A percentile compares a stretch with the other conserved stretches of the same genome.
Evolutionary conservation across 2,329 filamentous ascomycete species (phyloP).

Genomic region (Cladosporium sphaerospermum): DNA sequence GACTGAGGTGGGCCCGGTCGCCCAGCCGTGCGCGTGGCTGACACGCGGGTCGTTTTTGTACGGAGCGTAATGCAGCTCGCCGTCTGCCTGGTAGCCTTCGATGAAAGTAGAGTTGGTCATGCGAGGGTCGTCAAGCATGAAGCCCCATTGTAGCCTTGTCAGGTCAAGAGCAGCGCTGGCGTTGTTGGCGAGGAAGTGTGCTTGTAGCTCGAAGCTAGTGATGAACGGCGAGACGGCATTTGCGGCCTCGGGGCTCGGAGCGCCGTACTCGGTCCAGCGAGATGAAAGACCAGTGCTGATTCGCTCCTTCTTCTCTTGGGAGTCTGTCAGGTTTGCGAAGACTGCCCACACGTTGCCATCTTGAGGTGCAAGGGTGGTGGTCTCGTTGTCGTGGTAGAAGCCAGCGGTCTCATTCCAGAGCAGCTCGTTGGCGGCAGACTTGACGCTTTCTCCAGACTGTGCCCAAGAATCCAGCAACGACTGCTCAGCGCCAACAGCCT

Average conservation of each 20-base stretch:
- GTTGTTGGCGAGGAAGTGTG: constrained; percentile 36
- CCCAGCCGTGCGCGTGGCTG: constrained; percentile 28
- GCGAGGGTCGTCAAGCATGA: constrained; percentile 34
- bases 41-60: constrained; percentile 21
- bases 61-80: constrained; percentile 38
- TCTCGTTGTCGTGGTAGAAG: constrained; percentile 35
- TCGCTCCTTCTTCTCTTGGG: constrained; percentile 18
- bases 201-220: constrained; percentile 38
- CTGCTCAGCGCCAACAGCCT: constrained; percentile 40
- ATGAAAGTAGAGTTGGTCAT: constrained; percentile 41
- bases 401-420: constrained; percentile 23
- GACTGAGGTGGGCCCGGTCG: constrained; percentile 35
- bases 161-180: constrained; percentile 38
- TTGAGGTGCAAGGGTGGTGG: constrained; percentile 44
- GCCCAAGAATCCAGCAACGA: constrained; percentile 38
- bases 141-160: constrained; percentile 36
- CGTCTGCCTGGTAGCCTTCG: constrained; percentile 38
- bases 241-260: constrained; percentile 38
- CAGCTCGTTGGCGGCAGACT: constrained; percentile 34
- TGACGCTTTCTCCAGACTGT: constrained; percentile 36
- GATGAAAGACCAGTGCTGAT: constrained; percentile 35
- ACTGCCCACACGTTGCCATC: constrained; percentile 44
- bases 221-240: constrained; percentile 40
- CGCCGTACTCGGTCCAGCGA: constrained; percentile 42
- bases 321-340: constrained; percentile 29